phyloP scores from a whole-genome alignment of 1,284 basidiomycete species.

The Malassezia psittaci region DNA sequence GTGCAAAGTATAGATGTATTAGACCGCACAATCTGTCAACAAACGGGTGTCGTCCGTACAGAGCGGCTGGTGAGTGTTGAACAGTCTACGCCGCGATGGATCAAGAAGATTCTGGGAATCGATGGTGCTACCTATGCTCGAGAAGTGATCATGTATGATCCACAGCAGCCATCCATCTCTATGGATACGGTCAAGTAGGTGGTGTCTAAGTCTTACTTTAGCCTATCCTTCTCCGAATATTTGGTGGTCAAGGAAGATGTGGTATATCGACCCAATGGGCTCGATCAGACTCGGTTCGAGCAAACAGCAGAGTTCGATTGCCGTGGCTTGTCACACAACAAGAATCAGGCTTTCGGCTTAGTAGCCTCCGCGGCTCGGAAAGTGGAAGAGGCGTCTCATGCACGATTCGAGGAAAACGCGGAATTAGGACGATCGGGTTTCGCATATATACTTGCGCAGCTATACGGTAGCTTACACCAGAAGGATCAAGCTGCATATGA shows the following conservation, averaged over 20 bases:
- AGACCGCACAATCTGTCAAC: constrained; percentile 10
- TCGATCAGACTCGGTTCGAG: constrained; percentile 5
- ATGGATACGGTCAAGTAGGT: constrained; percentile 13
- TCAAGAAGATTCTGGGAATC: constrained; percentile 5
- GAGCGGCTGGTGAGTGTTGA: constrained; percentile 18
- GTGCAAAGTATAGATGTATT: constrained; percentile 19
- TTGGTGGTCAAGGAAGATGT: constrained; percentile 9
- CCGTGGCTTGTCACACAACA: constrained; percentile 2
- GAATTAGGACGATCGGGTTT: constrained; percentile 11
- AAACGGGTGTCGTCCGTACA: constrained; percentile 14
- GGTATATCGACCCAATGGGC: constrained; percentile 1
- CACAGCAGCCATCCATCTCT: not conserved
- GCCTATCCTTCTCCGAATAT: constrained; percentile 10
- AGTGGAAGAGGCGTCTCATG: constrained; percentile 7
- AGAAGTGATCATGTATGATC: constrained; percentile 11
- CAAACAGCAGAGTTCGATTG: constrained; percentile 10
- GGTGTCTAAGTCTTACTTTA: not conserved
- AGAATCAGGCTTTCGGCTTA: not conserved
- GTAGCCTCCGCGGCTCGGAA: not conserved
- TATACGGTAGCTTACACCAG: constrained; percentile 2
- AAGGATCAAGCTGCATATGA: not conserved
- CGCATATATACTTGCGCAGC: constrained; percentile 3
- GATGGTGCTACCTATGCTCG: constrained; percentile 4
- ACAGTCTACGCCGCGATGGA: constrained; percentile 16
- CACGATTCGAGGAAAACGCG: constrained; percentile 13